Conservation (phyloP, 495 filamentous ascomycete species). For the Xylaria venustula region DNA sequence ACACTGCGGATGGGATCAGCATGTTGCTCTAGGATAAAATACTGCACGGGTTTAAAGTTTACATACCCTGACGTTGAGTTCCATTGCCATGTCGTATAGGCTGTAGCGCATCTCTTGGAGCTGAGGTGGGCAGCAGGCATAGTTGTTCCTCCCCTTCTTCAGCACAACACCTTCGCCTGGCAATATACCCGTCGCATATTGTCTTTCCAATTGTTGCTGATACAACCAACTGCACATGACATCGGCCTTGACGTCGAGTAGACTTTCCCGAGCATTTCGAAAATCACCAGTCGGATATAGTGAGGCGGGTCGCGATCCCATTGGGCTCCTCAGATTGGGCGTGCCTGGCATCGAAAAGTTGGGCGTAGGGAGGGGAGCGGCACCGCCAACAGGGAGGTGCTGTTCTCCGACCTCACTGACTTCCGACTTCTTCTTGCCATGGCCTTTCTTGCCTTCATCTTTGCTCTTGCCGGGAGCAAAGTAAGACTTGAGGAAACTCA, state of each 20-base stretch:
- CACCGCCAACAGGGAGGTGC: not conserved
- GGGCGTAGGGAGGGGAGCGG: conserved; percentile 10
- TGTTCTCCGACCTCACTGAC: conserved; percentile 1
- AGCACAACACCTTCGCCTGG: conserved; percentile 61
- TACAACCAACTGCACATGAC: conserved; percentile 64
- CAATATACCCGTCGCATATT: conserved; percentile 53
- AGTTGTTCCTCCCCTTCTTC: conserved; percentile 53
- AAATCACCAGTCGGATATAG: conserved; percentile 15
- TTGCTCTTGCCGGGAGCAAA: conserved; percentile 25
- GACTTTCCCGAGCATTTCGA: conserved; percentile 32
- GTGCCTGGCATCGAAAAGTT: conserved; percentile 14
- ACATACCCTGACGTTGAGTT: conserved; percentile 54
- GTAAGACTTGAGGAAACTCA: conserved; percentile 33
- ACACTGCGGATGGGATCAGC: conserved; percentile 33
- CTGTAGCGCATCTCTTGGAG: conserved; percentile 46
- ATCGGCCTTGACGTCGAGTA: conserved; percentile 55
- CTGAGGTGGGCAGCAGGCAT: conserved; percentile 55
- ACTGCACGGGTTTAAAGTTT: not conserved
- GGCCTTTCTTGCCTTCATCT: conserved; percentile 5
- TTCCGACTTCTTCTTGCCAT: conserved; percentile 11
- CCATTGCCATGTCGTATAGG: conserved; percentile 49
- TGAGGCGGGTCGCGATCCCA: conserved; percentile 16
- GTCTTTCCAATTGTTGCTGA: conserved; percentile 55
- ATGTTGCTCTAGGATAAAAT: not conserved
- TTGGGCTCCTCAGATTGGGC: conserved; percentile 9